Base-by-base conservation (phyloP, 441 rosid genomes). In the Pelargonium australe region DNA sequence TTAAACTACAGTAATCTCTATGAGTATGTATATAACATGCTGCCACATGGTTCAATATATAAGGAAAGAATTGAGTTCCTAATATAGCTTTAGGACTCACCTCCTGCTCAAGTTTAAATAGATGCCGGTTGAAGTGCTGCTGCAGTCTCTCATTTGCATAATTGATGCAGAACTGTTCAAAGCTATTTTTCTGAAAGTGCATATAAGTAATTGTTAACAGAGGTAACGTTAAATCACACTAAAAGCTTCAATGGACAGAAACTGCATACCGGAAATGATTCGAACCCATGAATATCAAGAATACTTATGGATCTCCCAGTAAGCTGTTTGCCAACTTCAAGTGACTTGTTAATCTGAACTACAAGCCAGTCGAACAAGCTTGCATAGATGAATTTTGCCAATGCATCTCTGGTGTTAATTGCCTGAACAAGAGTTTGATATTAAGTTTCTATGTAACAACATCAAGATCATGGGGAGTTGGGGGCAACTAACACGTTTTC, bases 101-200 rank as follows among this genome's bases (percentile, higher is more conserved):
- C 95, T 91, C 97, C 80, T 91, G 97, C 80, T 85, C 86, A 65
- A 92, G 89, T 83, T 95, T 95, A 71, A 92, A 85, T 20, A 95
- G 78, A 80, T 95, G 98, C 45, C 97, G 80, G 70, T 83, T 89
- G 76, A 92, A 90, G 80, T 95, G 99, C 77, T 95, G 99, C 70
- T 92, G 99, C 79, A 92, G 78, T 78, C 99, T 89, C 82, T 95
- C 99, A 83, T 95, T 95, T 63, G 99, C 95, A 82, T 95, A 95
- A 78, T 95, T 95, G 72, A 94, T 94, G 75, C 96, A 94, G 70
- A 94, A 88, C 70, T 94, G 97, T 80, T 89, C 99, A 66, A 92
- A 95, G 80, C 95, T 87, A 80, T 95, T 95, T 66, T 85, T 89
- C 98, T 95, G 96, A 72, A 86, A 82, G 80, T 20, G 72, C 65